A percentile compares a stretch with the other conserved stretches of the same genome.
Evolutionary conservation across 768 basidiomycete species (phyloP).

Genomic region (Xerocomellus dryophilus): DNA sequence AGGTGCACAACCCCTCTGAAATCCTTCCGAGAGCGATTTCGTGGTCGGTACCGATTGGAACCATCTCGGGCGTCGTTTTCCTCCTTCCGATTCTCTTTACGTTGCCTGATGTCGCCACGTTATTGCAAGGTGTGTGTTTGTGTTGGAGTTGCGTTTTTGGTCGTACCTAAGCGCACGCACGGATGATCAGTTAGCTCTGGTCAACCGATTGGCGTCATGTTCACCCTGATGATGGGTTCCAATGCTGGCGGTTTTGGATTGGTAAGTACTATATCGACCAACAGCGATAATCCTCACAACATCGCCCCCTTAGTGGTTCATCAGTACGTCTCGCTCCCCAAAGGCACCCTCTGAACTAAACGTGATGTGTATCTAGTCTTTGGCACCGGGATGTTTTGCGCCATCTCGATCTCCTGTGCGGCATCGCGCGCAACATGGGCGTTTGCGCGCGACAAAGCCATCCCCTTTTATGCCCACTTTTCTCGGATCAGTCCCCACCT

Average conservation of each 20-base stretch:
- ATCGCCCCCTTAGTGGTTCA: slow-evolving; percentile 36
- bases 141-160: background rate
- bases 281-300: background rate
- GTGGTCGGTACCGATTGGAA: slow-evolving; percentile 52
- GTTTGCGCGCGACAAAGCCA: slow-evolving; percentile 64
- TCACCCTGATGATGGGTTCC: slow-evolving; percentile 60
- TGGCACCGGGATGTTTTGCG: slow-evolving; percentile 56
- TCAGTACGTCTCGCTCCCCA: slow-evolving; percentile 28
- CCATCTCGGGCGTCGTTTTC: slow-evolving; percentile 50
- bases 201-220: slow-evolving; percentile 63
- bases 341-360: too few species aligned
- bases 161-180: background rate
- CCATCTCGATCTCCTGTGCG: slow-evolving; percentile 63
- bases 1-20: slow-evolving; percentile 55
- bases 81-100: slow-evolving; percentile 65
- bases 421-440: slow-evolving; percentile 71
- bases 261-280: slow-evolving; percentile 32
- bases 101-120: slow-evolving; percentile 51
- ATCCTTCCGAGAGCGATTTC: slow-evolving; percentile 56
- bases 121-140: slow-evolving; percentile 46
- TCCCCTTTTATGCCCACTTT: slow-evolving; percentile 52
- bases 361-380: slow-evolving; percentile 38
- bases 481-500: slow-evolving; percentile 40
- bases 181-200: slow-evolving; percentile 48
- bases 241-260: slow-evolving; percentile 61